phyloP scores from a whole-genome alignment of 169 alveolate genomes.

The Plasmodium coatneyi region DNA sequence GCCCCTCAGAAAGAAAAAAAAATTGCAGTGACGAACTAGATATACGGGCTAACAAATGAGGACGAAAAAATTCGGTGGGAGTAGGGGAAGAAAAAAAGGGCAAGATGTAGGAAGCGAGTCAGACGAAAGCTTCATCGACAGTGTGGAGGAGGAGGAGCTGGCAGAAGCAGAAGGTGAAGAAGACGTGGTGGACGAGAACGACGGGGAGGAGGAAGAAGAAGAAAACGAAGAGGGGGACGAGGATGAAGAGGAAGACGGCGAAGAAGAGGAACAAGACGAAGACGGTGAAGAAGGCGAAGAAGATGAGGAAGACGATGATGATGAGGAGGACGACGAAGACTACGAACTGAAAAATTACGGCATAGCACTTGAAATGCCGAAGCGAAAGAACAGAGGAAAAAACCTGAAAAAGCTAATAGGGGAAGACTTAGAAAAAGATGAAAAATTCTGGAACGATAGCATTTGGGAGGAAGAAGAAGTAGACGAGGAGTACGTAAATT shows the following conservation, averaged over 20 bases:
- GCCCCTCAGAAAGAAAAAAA: neutral
- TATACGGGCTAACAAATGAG: conserved; percentile 8
- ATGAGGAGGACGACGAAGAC: conserved; percentile 75
- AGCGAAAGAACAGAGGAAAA: conserved; percentile 86
- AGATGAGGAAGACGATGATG: conserved; percentile 12
- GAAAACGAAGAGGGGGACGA: conserved; percentile 4
- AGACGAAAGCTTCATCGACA: neutral
- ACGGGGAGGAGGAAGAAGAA: conserved; percentile 15
- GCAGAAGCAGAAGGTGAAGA: conserved; percentile 36
- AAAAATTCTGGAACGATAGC: conserved; percentile 87
- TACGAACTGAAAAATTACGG: conserved; percentile 79
- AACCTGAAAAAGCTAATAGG: conserved; percentile 85
- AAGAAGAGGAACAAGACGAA: conserved; percentile 3
- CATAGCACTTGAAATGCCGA: conserved; percentile 89
- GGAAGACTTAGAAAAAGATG: conserved; percentile 88
- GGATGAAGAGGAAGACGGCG: neutral
- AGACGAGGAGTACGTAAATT: conserved; percentile 89
- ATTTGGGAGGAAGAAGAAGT: conserved; percentile 91
- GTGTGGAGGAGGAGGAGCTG: conserved; percentile 7
- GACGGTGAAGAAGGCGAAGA: neutral
- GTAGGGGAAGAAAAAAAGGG: neutral
- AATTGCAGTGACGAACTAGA: neutral
- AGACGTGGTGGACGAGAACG: neutral
- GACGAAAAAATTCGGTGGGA: conserved; percentile 1
- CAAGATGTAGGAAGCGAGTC: neutral